These are phyloP conservation scores for Hydnum rufescens DNA, from an alignment of 768 basidiomycete genomes.

Conservation along the genomic window DNA sequence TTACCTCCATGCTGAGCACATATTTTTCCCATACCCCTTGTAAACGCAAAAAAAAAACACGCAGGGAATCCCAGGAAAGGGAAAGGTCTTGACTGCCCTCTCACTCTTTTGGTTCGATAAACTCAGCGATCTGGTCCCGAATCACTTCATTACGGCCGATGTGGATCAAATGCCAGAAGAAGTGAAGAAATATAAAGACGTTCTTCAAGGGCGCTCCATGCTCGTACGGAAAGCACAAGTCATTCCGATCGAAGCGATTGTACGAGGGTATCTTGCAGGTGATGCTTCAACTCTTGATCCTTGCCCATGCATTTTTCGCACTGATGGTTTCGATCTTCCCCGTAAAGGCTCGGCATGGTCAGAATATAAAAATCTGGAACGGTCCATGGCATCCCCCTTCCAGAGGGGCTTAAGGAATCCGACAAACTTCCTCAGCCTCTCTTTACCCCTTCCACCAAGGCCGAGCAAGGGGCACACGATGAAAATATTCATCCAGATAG, in stretches of 20 bases:
- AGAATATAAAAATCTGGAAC: constrained; percentile 78
- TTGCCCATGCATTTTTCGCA: constrained; percentile 11
- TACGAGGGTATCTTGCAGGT: constrained; percentile 95
- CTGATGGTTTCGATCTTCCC: not conserved
- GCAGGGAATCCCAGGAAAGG: constrained; percentile 90
- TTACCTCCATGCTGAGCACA: too few relatives aligned
- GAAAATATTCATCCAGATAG: constrained; percentile 82
- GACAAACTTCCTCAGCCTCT: constrained; percentile 62
- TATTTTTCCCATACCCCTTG: not conserved
- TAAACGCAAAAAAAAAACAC: not conserved
- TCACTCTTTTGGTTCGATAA: constrained; percentile 93
- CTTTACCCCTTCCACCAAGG: constrained; percentile 96
- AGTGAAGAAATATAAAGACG: constrained; percentile 49
- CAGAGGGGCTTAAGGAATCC: constrained; percentile 64
- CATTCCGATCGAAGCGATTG: constrained; percentile 85
- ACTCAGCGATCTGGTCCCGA: constrained; percentile 58
- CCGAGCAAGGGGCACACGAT: constrained; percentile 82
- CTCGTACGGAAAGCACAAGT: constrained; percentile 79
- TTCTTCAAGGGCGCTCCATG: constrained; percentile 74
- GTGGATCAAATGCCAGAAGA: constrained; percentile 69
- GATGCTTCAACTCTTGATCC: too few relatives aligned
- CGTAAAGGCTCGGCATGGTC: constrained; percentile 77
- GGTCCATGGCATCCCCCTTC: constrained; percentile 67
- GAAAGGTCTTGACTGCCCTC: constrained; percentile 69
- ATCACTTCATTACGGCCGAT: constrained; percentile 68